Conservation (phyloP, 2,329 filamentous ascomycete species). For the Aspergillus terreus region DNA sequence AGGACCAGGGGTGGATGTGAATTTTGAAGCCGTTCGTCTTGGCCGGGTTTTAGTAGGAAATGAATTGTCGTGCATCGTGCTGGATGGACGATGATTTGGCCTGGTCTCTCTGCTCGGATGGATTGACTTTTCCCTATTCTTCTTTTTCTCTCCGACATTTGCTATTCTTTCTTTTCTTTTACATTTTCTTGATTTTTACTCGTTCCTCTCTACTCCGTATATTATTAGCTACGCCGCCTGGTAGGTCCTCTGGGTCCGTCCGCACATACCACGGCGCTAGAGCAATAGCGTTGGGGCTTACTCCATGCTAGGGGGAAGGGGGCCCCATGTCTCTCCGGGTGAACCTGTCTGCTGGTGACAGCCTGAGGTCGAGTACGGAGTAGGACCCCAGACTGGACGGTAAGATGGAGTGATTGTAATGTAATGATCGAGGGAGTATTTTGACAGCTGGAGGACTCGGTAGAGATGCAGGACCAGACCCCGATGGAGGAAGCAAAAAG, state of each 20-base stretch:
- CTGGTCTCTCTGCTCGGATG: neutral
- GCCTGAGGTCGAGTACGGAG: too few species aligned
- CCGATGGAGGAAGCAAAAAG: too few species aligned
- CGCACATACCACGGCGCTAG: neutral
- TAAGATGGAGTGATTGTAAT: too few species aligned
- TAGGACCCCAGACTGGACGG: neutral
- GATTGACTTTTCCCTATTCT: neutral
- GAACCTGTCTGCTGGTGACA: neutral
- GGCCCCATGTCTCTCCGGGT: neutral
- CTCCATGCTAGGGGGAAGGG: neutral
- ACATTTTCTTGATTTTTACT: neutral
- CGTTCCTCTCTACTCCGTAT: neutral
- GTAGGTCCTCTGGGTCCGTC: neutral
- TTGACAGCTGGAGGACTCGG: too few species aligned
- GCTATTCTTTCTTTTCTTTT: neutral
- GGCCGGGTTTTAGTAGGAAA: neutral
- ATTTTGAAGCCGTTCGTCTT: constrained; percentile 2
- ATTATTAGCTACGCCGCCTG: neutral
- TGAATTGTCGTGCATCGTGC: neutral
- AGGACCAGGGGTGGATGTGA: neutral
- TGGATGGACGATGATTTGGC: neutral
- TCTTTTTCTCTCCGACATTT: neutral
- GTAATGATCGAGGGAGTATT: too few species aligned
- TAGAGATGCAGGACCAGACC: too few species aligned
- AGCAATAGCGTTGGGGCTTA: constrained; percentile 1